Evolutionary conservation across 805 yeast genomes (phyloP).

Genomic region (Candida sithepensis): DNA sequence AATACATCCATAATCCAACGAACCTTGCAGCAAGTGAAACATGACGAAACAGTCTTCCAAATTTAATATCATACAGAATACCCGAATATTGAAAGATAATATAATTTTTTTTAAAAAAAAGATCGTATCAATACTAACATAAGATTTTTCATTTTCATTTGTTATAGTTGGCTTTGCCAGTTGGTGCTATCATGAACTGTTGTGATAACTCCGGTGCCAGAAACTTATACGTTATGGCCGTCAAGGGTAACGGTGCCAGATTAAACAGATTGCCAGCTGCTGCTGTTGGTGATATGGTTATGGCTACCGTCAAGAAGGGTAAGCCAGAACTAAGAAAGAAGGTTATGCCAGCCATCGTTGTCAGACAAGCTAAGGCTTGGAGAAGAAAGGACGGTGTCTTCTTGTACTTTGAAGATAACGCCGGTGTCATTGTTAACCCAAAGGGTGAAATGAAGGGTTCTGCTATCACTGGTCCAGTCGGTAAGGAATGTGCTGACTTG

Average conservation of each 20-base stretch:
- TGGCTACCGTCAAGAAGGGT: slow-evolving; percentile 99
- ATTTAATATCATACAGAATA: too few relatives aligned
- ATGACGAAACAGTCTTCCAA: too few relatives aligned
- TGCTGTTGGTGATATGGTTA: slow-evolving; percentile 99
- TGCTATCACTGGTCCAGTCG: slow-evolving; percentile 99
- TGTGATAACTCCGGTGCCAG: slow-evolving; percentile 99
- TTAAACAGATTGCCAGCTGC: slow-evolving; percentile 99
- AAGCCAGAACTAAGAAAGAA: slow-evolving; percentile 99
- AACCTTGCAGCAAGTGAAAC: too few relatives aligned
- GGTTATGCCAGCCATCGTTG: slow-evolving; percentile 99
- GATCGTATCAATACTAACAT: slow-evolving; percentile 13
- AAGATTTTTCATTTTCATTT: slow-evolving; percentile 25
- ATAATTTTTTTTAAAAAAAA: background rate
- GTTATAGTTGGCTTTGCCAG: slow-evolving; percentile 93
- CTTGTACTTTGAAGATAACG: slow-evolving; percentile 99
- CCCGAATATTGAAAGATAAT: too few relatives aligned
- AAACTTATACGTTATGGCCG: slow-evolving; percentile 97
- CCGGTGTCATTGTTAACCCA: slow-evolving; percentile 99
- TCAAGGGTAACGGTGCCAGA: slow-evolving; percentile 99
- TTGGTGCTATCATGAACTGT: slow-evolving; percentile 99
- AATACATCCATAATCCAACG: too few relatives aligned
- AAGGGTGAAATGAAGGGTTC: slow-evolving; percentile 99
- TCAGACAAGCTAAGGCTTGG: slow-evolving; percentile 99
- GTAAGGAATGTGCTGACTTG: slow-evolving; percentile 99
- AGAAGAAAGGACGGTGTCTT: slow-evolving; percentile 99